These are phyloP conservation scores for Dactylellina leptospora DNA, from an alignment of 2,329 filamentous ascomycete species.

Conservation along the genomic window DNA sequence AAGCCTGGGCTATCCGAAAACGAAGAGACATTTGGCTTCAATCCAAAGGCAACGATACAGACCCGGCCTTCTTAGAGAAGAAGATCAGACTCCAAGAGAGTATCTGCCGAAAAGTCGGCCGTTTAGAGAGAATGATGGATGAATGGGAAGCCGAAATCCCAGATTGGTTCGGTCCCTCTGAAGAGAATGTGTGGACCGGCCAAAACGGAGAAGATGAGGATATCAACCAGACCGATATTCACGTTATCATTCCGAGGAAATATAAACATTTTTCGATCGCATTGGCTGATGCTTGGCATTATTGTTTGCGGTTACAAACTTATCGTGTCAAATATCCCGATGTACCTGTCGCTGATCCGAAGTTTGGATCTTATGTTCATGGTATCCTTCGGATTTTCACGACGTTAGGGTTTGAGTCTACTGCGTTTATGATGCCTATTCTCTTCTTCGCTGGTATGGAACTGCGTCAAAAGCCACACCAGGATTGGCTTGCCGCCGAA, in stretches of 20 bases:
- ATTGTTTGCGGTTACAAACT: conserved; percentile 55
- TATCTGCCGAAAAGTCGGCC: conserved; percentile 53
- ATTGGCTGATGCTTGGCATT: conserved; percentile 55
- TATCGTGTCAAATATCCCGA: conserved; percentile 56
- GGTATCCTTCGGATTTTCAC: conserved; percentile 55
- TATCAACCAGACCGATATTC: conserved; percentile 55
- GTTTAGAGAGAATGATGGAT: conserved; percentile 55
- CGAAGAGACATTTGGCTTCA: conserved; percentile 53
- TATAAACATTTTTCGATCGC: conserved; percentile 56
- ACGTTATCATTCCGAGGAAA: conserved; percentile 53
- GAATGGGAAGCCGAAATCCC: conserved; percentile 55
- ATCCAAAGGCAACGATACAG: conserved; percentile 41
- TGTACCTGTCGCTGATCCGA: conserved; percentile 52
- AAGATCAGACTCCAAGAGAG: conserved; percentile 54
- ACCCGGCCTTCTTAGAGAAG: conserved; percentile 41
- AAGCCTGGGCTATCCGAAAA: conserved; percentile 55
- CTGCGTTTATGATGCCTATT: conserved; percentile 53
- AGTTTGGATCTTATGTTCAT: conserved; percentile 54
- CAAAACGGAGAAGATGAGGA: conserved; percentile 54
- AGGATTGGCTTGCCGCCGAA: conserved; percentile 54
- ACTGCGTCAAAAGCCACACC: conserved; percentile 55
- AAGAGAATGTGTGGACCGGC: conserved; percentile 51
- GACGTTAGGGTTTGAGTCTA: conserved; percentile 53
- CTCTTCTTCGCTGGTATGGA: conserved; percentile 55
- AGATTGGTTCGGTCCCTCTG: conserved; percentile 54